Evolutionary conservation across 768 basidiomycete genomes (phyloP).

Genomic region (Trametes cinnabarina): DNA sequence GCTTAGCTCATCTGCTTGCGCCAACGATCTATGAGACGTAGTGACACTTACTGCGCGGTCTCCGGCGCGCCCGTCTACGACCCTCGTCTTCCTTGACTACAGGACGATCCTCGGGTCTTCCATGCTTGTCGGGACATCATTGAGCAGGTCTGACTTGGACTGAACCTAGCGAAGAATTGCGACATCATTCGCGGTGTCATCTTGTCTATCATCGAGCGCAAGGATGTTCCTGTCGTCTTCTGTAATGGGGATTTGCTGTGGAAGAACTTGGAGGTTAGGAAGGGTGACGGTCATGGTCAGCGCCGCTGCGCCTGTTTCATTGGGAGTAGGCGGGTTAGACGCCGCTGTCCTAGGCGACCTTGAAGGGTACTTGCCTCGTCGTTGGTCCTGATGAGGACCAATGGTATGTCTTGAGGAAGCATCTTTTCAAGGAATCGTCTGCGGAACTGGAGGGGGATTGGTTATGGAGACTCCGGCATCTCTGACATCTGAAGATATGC

Average conservation of each 20-base stretch:
- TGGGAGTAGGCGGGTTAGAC: constrained; percentile 20
- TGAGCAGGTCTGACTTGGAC: constrained; percentile 12
- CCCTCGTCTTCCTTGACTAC: constrained; percentile 19
- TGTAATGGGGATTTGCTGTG: constrained; percentile 16
- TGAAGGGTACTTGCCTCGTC: constrained; percentile 19
- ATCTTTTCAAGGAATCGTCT: constrained; percentile 1
- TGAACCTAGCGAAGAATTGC: not conserved
- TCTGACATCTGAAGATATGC: too few relatives aligned
- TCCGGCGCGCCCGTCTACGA: constrained; percentile 11
- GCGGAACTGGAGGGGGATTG: constrained; percentile 14
- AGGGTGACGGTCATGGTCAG: constrained; percentile 3
- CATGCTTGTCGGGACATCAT: constrained; percentile 7
- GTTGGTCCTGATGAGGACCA: constrained; percentile 10
- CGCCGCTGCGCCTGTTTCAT: constrained; percentile 8
- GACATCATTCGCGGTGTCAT: not conserved
- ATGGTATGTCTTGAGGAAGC: constrained; percentile 11
- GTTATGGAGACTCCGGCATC: constrained; percentile 16
- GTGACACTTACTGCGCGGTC: constrained; percentile 1
- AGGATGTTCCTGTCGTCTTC: constrained; percentile 18
- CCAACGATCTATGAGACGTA: not conserved
- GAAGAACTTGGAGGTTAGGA: constrained; percentile 16
- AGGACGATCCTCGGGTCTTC: constrained; percentile 5
- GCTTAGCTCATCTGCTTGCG: not conserved
- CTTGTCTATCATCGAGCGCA: constrained; percentile 10
- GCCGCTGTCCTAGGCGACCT: constrained; percentile 17